A percentile compares a stretch with the other conserved stretches of the same genome.
Conservation (phyloP, 805 yeast genomes). For the Sugiyamaella mastotermitis region DNA sequence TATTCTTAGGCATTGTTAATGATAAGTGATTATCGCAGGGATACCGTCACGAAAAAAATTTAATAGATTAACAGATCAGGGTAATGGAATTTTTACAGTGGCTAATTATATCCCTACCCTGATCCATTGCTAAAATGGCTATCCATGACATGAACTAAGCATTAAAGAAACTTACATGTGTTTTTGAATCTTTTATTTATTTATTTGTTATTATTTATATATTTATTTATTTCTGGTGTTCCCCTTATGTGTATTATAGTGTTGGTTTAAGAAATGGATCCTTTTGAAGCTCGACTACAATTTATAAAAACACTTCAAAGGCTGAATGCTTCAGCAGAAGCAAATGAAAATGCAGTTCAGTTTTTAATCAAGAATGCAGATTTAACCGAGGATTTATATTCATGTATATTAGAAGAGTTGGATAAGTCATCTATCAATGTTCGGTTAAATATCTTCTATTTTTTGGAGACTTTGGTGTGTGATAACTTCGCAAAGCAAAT, state of each 20-base stretch:
- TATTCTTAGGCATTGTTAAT: constrained; percentile 63
- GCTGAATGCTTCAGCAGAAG: constrained; percentile 51
- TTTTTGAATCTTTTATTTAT: too few species aligned
- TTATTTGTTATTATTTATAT: too few species aligned
- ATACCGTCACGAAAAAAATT: too few species aligned
- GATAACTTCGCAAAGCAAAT: constrained; percentile 11
- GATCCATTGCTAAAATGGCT: too few species aligned
- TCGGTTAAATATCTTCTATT: constrained; percentile 61
- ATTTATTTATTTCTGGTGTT: too few species aligned
- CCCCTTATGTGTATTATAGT: too few species aligned
- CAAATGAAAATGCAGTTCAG: constrained; percentile 24
- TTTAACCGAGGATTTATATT: constrained; percentile 60
- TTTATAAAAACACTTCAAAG: constrained; percentile 60
- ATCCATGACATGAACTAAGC: too few species aligned
- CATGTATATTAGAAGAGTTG: constrained; percentile 58
- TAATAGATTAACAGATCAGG: too few species aligned
- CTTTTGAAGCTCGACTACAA: constrained; percentile 79
- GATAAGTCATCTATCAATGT: constrained; percentile 43
- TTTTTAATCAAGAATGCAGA: constrained; percentile 37
- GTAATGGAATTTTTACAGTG: too few species aligned
- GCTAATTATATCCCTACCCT: too few species aligned
- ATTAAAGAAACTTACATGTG: too few species aligned
- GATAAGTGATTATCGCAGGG: neutral
- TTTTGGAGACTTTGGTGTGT: constrained; percentile 52
- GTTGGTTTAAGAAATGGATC: constrained; percentile 81